Conservation (phyloP, 768 basidiomycete genomes). For the Cystobasidium ongulense region DNA sequence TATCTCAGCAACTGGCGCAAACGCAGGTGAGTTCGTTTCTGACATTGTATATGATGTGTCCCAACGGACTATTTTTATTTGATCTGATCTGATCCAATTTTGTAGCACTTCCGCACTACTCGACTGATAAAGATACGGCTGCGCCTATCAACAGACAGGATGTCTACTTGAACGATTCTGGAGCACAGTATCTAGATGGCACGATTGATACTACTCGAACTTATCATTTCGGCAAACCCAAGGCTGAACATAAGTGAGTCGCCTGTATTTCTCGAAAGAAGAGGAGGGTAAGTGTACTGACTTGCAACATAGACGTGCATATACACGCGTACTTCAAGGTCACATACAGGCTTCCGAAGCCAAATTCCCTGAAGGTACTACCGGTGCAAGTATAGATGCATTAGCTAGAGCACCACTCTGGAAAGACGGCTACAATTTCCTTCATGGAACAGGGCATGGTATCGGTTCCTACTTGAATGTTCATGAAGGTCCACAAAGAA, state of each 20-base stretch:
- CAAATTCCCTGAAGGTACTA: slow-evolving; percentile 82
- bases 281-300: background rate
- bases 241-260: background rate
- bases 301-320: slow-evolving; percentile 60
- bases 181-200: slow-evolving; percentile 50
- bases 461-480: slow-evolving; percentile 67
- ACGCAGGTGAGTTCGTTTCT: slow-evolving; percentile 55
- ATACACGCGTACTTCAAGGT: slow-evolving; percentile 88
- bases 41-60: no score
- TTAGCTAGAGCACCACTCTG: slow-evolving; percentile 37
- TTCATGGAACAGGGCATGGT: slow-evolving; percentile 90
- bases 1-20: slow-evolving; percentile 79
- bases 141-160: slow-evolving; percentile 64
- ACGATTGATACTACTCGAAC: slow-evolving; percentile 31
- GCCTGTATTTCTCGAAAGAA: no score
- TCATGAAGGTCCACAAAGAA: slow-evolving; percentile 40
- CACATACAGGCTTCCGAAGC: slow-evolving; percentile 91
- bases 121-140: slow-evolving; percentile 62
- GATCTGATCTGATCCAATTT: background rate
- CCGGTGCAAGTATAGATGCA: slow-evolving; percentile 49
- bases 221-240: slow-evolving; percentile 28
- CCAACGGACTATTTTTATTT: no score
- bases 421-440: slow-evolving; percentile 40
- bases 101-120: slow-evolving; percentile 81
- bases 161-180: slow-evolving; percentile 90